Evolutionary conservation across 768 basidiomycete species (phyloP), one percentile per base, ranked within the genome.

Genomic region (Pleurotus citrinopileatus): DNA sequence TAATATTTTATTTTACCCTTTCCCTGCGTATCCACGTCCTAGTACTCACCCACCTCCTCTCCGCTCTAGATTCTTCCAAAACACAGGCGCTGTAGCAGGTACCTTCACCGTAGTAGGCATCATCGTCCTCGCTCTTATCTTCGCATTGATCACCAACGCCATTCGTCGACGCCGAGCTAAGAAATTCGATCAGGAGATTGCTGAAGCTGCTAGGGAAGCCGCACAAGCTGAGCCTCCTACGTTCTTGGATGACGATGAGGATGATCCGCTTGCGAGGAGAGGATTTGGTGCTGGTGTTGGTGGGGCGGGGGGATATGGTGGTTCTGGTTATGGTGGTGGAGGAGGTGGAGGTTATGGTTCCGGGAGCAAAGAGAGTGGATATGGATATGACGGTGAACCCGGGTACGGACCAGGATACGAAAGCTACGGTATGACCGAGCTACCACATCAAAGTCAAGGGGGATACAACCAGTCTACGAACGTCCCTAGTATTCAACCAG

Each of bases 71-170:
- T 90, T 90, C 72, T 85, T 90, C 65, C 57, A 74, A 43, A 91
- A 91, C 70, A 89, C 67, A 17, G 85, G 80, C 19, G 89, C 87
- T 0, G 83, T 90, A 1, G 85, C 84, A 1, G 89, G 84, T 10
- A 81, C 83, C 0, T 91, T 90, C 70, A 70, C 82, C 17, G 85
- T 83, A 42, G 86, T 84, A 13, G 88, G 88, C n/a, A 60, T 91
- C 28, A 63, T 87, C 47, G 81, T 62, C 17, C 57, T 82, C 43
- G 81, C 70, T 7, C 52, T 87, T 60, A 12, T 79, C 61, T 63
- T 90, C 56, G 72, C 71, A 5, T 57, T 82, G 25, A 56, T 79
- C 42, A 76, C 80, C 32, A 81, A 76, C 54, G 67, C 68, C 56
- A 56, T 88, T 59, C 84, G 87, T 7, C 81, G 88, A 0, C 83